Percentiles rank a stretch among this genome's conserved stretches.
Evolutionary conservation across 2,329 filamentous ascomycete genomes (phyloP).

Genomic region (Escovopsis sp.): DNA sequence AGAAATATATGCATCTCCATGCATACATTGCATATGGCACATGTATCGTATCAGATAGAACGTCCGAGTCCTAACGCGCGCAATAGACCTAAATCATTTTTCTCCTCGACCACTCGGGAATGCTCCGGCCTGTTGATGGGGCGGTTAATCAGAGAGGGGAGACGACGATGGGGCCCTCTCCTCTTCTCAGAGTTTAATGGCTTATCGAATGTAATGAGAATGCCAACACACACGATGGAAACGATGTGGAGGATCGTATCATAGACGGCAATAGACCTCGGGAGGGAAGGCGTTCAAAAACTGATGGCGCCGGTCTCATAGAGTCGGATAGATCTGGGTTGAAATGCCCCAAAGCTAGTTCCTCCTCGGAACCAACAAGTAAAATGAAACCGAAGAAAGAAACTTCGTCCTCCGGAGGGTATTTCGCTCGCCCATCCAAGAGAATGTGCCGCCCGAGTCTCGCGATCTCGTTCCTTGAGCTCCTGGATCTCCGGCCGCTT

Average conservation of each 20-base stretch:
- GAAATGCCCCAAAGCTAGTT: constrained; percentile 16
- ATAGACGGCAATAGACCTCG: constrained; percentile 28
- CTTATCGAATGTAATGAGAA: constrained; percentile 13
- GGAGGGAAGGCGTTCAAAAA: constrained; percentile 18
- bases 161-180: constrained; percentile 13
- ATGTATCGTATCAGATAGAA: no score
- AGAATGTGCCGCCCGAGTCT: no score
- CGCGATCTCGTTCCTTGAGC: no score
- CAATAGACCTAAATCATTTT: constrained; percentile 20
- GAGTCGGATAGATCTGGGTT: constrained; percentile 15
- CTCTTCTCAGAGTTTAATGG: constrained; percentile 14
- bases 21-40: no score
- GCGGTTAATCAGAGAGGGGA: constrained; percentile 15
- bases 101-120: constrained; percentile 17
- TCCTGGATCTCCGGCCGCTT: no score
- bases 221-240: constrained; percentile 20
- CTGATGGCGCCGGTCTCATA: constrained; percentile 18
- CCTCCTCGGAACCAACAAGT: constrained; percentile 23
- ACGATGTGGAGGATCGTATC: constrained; percentile 20
- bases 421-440: no score
- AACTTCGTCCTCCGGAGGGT: constrained; percentile 14
- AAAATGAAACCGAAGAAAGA: constrained; percentile 25
- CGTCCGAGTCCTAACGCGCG: no score
- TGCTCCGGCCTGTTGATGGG: constrained; percentile 23
- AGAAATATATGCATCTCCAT: no score